Percentiles rank a stretch among this genome's conserved stretches.
Evolutionary conservation across 192 early-diverging fungal species (phyloP).

Genomic region (Backusella tuberculispora): DNA sequence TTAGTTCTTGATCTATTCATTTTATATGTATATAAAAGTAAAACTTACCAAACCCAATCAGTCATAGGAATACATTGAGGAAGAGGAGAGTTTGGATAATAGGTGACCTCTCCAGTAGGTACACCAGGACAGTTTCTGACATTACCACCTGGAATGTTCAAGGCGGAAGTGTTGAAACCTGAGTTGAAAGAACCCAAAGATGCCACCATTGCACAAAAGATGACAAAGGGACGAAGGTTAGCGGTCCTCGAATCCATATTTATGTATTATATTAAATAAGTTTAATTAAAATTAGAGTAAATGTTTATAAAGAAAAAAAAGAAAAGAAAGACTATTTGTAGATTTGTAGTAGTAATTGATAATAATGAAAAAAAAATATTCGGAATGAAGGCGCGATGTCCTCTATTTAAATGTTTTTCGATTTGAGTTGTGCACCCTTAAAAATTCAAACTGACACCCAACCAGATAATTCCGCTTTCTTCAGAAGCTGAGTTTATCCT

Average conservation of each 20-base stretch:
- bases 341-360: neutral
- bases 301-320: neutral
- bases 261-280: neutral
- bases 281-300: neutral
- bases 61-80: constrained; percentile 41
- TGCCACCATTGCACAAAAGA: constrained; percentile 38
- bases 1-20: neutral
- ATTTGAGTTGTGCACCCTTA: neutral
- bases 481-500: neutral
- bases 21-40: constrained; percentile 12
- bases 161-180: constrained; percentile 41
- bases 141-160: constrained; percentile 64
- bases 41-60: constrained; percentile 49
- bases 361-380: neutral
- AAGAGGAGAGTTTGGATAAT: constrained; percentile 37
- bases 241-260: constrained; percentile 32
- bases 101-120: constrained; percentile 32
- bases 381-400: neutral
- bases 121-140: constrained; percentile 54
- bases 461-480: constrained; percentile 15
- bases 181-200: constrained; percentile 38
- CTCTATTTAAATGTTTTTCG: constrained; percentile 10
- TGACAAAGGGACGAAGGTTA: constrained; percentile 30
- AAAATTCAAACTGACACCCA: neutral
- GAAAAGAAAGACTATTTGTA: neutral